Conservation (phyloP, 768 basidiomycete species). For the Pisolithus albus region DNA sequence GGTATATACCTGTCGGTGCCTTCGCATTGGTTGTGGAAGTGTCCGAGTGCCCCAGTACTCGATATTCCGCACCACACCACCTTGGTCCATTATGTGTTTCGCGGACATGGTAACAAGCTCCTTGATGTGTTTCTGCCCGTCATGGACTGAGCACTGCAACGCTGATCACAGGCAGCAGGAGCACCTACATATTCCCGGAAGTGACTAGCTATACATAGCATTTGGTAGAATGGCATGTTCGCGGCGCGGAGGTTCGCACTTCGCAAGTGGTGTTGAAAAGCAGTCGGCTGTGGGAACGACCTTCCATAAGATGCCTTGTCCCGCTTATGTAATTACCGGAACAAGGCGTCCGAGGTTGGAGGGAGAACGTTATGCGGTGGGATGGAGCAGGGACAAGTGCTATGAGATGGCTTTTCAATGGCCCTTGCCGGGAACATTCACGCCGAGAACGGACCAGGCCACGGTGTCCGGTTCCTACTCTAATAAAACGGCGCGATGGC, state of each 20-base stretch:
- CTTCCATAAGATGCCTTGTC: too few relatives aligned
- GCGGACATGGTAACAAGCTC: conserved; percentile 67
- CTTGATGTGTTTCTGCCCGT: conserved; percentile 62
- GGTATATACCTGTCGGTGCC: conserved; percentile 47
- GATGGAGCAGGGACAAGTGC: too few relatives aligned
- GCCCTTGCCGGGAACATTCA: too few relatives aligned
- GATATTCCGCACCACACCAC: conserved; percentile 78
- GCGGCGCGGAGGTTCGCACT: neutral
- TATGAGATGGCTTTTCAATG: too few relatives aligned
- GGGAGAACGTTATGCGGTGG: too few relatives aligned
- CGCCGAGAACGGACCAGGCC: too few relatives aligned
- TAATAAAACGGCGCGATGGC: too few relatives aligned
- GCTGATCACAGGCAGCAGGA: neutral
- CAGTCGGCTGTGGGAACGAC: neutral
- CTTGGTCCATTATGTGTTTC: conserved; percentile 61
- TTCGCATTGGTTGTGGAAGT: conserved; percentile 69
- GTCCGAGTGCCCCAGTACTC: conserved; percentile 67
- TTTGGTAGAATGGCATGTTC: conserved; percentile 82
- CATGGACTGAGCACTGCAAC: neutral
- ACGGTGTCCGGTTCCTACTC: too few relatives aligned
- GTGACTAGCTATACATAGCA: conserved; percentile 78
- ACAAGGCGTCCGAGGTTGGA: too few relatives aligned
- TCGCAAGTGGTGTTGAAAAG: conserved; percentile 5
- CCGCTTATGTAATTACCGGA: too few relatives aligned
- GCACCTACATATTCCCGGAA: conserved; percentile 61